phyloP scores from a whole-genome alignment of 208 protist species.

The Leptomonas seymouri region DNA sequence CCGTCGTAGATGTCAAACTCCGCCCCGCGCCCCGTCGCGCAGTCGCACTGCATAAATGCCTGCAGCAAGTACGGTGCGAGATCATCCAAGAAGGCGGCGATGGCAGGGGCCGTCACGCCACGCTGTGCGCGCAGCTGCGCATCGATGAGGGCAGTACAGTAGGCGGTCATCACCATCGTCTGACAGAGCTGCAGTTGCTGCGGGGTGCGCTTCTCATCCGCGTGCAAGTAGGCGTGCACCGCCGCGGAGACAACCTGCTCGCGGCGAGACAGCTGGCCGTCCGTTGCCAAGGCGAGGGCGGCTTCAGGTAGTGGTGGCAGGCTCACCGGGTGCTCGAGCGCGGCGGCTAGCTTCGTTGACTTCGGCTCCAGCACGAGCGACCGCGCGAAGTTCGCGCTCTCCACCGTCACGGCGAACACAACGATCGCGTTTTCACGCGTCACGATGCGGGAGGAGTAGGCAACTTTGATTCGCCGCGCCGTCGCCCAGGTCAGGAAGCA shows the following conservation, averaged over 20 bases:
- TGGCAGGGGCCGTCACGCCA: slow-evolving; percentile 22
- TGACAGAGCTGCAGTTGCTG: slow-evolving; percentile 67
- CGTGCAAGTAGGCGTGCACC: slow-evolving; percentile 67
- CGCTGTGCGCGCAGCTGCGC: slow-evolving; percentile 65
- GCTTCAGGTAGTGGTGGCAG: slow-evolving; percentile 40
- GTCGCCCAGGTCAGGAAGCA: slow-evolving; percentile 82
- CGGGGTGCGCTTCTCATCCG: slow-evolving; percentile 3
- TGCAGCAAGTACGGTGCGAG: slow-evolving; percentile 66
- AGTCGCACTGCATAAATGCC: slow-evolving; percentile 48
- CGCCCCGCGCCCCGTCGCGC: slow-evolving; percentile 42
- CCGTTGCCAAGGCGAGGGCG: slow-evolving; percentile 45
- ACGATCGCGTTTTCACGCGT: slow-evolving; percentile 82
- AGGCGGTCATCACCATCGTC: slow-evolving; percentile 61
- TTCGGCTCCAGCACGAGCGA: slow-evolving; percentile 55
- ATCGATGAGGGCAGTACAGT: slow-evolving; percentile 51
- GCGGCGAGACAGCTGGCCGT: slow-evolving; percentile 52
- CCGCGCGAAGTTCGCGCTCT: slow-evolving; percentile 63
- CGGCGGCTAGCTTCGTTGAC: slow-evolving; percentile 44
- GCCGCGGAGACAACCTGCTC: slow-evolving; percentile 70
- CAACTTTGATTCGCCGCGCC: slow-evolving; percentile 71
- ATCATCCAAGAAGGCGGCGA: slow-evolving; percentile 56
- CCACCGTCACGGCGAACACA: slow-evolving; percentile 77
- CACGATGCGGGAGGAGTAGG: slow-evolving; percentile 86
- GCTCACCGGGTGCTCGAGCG: slow-evolving; percentile 45
- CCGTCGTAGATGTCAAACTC: slow-evolving; percentile 85